Conservation (phyloP, 2,329 filamentous ascomycete species). For the Fusarium armeniacum region DNA sequence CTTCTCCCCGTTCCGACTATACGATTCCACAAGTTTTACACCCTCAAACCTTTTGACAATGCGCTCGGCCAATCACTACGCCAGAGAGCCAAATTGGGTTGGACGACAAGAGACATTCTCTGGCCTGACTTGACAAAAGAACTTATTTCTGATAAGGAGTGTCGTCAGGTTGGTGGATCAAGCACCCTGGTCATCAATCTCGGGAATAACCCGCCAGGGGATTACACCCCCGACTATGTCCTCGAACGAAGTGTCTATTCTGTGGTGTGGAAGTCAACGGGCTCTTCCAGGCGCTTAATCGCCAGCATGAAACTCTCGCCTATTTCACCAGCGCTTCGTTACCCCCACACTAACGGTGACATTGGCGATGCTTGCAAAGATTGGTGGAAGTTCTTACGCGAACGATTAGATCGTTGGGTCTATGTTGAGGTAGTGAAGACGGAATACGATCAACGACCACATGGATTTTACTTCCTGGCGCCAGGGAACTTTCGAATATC, state of each 20-base stretch:
- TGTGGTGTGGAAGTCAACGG: background rate
- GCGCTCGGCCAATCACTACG: background rate
- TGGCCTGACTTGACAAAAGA: slow-evolving; percentile 8
- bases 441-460: background rate
- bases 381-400: background rate
- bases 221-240: background rate
- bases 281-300: background rate
- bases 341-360: background rate
- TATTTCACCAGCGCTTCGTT: background rate
- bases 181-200: background rate
- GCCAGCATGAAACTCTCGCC: background rate
- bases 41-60: background rate
- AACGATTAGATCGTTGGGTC: slow-evolving; percentile 3
- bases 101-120: slow-evolving; percentile 12
- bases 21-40: slow-evolving; percentile 1
- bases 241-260: slow-evolving; percentile 2
- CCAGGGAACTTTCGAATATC: slow-evolving; percentile 1
- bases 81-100: background rate
- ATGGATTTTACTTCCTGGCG: background rate
- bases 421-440: slow-evolving; percentile 15
- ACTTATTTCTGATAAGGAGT: background rate
- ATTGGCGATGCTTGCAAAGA: background rate
- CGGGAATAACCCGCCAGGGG: background rate
- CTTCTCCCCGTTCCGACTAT: slow-evolving; percentile 2
- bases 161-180: background rate